These are phyloP conservation scores for Ceratocystis lukuohia DNA, from an alignment of 2,329 filamentous ascomycete genomes.

Conservation along the genomic window DNA sequence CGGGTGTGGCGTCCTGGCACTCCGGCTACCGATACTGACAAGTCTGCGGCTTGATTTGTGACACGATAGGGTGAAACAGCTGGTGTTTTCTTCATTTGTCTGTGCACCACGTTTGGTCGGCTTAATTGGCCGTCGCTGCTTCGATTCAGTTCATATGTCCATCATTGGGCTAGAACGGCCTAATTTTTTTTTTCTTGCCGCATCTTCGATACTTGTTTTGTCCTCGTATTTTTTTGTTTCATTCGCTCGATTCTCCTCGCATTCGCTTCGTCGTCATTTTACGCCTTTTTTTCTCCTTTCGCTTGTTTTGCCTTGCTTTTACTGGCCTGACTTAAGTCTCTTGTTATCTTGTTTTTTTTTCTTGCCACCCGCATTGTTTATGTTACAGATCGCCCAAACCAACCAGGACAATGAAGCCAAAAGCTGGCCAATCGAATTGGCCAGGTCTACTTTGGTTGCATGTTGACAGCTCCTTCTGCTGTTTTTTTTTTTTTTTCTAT, in stretches of 20 bases:
- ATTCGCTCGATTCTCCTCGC: neutral
- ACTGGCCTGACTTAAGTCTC: neutral
- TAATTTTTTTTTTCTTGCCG: neutral
- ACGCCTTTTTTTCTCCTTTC: neutral
- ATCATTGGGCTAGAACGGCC: neutral
- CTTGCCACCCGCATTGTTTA: neutral
- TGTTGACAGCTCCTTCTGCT: neutral
- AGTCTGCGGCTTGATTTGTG: neutral
- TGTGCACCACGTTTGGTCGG: neutral
- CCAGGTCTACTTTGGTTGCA: neutral
- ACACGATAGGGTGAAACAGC: neutral
- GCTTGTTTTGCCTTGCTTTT: neutral
- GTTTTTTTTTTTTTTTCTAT: neutral
- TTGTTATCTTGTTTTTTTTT: neutral
- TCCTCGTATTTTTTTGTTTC: neutral
- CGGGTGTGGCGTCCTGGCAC: constrained; percentile 9
- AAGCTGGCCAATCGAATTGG: neutral
- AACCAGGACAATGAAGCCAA: neutral
- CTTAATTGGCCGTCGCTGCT: neutral
- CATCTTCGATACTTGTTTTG: neutral
- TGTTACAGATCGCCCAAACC: neutral
- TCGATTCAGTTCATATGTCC: neutral
- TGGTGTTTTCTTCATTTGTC: neutral
- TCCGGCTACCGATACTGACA: constrained; percentile 2
- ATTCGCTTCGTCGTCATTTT: neutral